Base-by-base conservation (phyloP, 768 basidiomycete genomes). In the Hygrophoropsis aurantiaca region DNA sequence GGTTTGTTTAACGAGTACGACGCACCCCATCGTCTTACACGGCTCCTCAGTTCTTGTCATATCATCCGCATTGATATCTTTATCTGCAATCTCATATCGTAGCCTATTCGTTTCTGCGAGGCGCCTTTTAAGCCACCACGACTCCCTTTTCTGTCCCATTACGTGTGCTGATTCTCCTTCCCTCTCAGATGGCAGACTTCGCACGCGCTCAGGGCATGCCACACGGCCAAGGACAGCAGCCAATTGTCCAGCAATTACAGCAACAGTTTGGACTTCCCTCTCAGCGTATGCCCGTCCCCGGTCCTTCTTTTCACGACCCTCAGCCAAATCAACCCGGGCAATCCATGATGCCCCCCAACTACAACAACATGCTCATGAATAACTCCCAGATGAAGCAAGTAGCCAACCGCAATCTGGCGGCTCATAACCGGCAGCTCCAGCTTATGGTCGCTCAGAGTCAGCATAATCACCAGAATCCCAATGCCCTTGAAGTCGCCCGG, bases 371-470 rank as follows among this genome's bases (percentile, higher is more conserved):
- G 53, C 47, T 66, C 37, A 66, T 69, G 52, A 64, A 67, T 55
- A 69, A 67, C 59, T 46, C 62, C 20, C 66, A 61, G 43, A 63
- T 69, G 59, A 65, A 70, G 49, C 26, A 49, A 8, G 8, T 40
- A 16, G 60, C 55, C n/a, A 55, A 55, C 36, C 66, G 72, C 47
- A 67, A 61, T 37, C 57, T 67, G 15, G 68, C 75, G 66, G 51
- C 74, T 42, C 73, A 73, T 30, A 66, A 65, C 30, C 46, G 77
- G 38, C 77, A 77, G 59, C 61, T 81, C 20, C 78, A 77, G 39
- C 67, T 78, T 42, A 68, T 80, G 49, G 63, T 74, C 47, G 71
- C 75, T 15, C 75, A 74, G 47, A 72, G 74, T 55, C 75, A 75
- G 61, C 71, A 73, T 50, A 65, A 59, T 10, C 78, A 74, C 58